phyloP scores from a whole-genome alignment of 2,329 filamentous ascomycete species.

The Dichotomopilus funicola region DNA sequence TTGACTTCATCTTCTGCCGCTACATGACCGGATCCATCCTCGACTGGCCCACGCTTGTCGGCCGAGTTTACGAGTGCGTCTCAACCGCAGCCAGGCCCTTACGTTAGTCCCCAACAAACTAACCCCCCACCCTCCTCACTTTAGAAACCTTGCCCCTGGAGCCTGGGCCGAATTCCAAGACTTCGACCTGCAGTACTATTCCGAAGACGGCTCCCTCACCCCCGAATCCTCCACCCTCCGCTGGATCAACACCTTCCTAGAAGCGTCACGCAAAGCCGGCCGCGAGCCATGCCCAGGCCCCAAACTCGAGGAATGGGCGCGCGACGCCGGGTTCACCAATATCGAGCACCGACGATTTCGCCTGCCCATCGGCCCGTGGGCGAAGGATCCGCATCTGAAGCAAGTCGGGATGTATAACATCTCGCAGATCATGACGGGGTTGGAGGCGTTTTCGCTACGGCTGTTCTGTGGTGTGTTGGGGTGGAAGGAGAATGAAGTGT shows the following conservation, averaged over 20 bases:
- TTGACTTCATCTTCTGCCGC: conserved; percentile 34
- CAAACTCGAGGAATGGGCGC: conserved; percentile 26
- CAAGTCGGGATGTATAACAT: conserved; percentile 21
- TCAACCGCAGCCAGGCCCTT: too few species aligned
- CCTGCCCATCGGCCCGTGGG: conserved; percentile 25
- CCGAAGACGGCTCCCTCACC: conserved; percentile 27
- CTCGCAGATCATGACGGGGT: conserved; percentile 19
- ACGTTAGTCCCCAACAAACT: not conserved
- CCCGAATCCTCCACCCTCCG: conserved; percentile 1
- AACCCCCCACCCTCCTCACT: not conserved
- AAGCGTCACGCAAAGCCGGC: conserved; percentile 13
- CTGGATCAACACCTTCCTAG: conserved; percentile 24
- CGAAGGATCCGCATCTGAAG: conserved; percentile 27
- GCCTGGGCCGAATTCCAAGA: conserved; percentile 32
- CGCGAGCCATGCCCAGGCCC: conserved; percentile 25
- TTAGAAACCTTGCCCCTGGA: conserved; percentile 30
- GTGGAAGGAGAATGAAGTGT: conserved; percentile 23
- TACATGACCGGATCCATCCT: conserved; percentile 31
- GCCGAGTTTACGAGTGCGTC: conserved; percentile 23
- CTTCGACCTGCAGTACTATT: conserved; percentile 27
- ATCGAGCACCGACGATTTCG: conserved; percentile 14
- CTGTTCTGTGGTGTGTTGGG: conserved; percentile 26
- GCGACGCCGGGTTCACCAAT: conserved; percentile 19
- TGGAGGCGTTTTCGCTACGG: conserved; percentile 25
- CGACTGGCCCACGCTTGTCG: conserved; percentile 27